Evolutionary conservation across 108 stramenopile species (phyloP).

Genomic region (Seminavis robusta): DNA sequence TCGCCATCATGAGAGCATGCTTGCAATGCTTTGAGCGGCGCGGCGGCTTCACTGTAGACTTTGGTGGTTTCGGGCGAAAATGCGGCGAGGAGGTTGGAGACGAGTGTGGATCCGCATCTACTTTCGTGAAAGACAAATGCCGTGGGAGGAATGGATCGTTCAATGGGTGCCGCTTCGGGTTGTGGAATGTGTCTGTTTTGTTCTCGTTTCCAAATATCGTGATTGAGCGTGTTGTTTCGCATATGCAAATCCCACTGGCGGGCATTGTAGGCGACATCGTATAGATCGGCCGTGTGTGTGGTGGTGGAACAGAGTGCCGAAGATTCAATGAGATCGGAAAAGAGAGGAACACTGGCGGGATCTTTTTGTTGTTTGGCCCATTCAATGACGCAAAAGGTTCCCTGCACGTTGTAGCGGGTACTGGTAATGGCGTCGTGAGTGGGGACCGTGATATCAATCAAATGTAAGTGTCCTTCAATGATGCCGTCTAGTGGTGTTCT

Average conservation of each 20-base stretch:
- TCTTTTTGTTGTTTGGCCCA: too few species aligned
- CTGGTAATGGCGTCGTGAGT: too few species aligned
- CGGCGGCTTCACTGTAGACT: slow-evolving; percentile 78
- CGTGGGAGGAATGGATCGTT: slow-evolving; percentile 20
- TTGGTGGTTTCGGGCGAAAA: slow-evolving; percentile 47
- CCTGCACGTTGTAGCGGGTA: too few species aligned
- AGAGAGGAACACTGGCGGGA: slow-evolving; percentile 42
- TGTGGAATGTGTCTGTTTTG: background rate
- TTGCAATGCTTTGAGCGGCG: slow-evolving; percentile 53
- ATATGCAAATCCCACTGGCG: too few species aligned
- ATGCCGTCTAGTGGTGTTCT: too few species aligned
- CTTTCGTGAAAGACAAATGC: slow-evolving; percentile 95
- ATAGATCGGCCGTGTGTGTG: slow-evolving; percentile 40
- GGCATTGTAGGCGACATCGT: too few species aligned
- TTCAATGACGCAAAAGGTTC: too few species aligned
- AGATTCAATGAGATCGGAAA: slow-evolving; percentile 31
- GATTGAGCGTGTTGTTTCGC: too few species aligned
- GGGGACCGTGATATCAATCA: too few species aligned
- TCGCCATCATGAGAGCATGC: slow-evolving; percentile 36
- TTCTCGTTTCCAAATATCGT: too few species aligned
- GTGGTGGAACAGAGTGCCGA: slow-evolving; percentile 23
- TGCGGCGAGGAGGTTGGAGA: slow-evolving; percentile 86
- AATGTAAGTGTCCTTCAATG: too few species aligned
- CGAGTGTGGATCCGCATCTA: slow-evolving; percentile 88
- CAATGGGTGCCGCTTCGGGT: slow-evolving; percentile 1